Conservation (phyloP, 2,329 filamentous ascomycete species). For the Uncinocarpus reesii region DNA sequence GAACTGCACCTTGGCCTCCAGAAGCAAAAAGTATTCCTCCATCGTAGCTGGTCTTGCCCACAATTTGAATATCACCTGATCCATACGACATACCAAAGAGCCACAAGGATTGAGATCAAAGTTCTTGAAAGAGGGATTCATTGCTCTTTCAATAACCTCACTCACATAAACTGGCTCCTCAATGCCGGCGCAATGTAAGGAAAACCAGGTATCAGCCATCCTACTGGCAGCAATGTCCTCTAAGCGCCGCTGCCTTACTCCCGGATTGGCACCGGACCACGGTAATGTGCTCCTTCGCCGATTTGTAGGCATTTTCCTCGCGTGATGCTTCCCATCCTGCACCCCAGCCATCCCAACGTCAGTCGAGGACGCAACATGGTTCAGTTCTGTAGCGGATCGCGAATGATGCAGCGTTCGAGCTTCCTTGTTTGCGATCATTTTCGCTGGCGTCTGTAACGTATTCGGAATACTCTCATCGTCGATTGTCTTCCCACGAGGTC, state of each 20-base stretch:
- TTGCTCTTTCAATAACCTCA: constrained; percentile 66
- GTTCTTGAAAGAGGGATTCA: constrained; percentile 81
- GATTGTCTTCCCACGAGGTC: constrained; percentile 50
- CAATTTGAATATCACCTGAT: constrained; percentile 57
- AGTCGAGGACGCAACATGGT: constrained; percentile 20
- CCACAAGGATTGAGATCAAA: constrained; percentile 63
- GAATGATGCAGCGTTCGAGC: constrained; percentile 45
- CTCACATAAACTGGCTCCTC: constrained; percentile 79
- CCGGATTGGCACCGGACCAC: constrained; percentile 51
- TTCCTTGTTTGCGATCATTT: constrained; percentile 48
- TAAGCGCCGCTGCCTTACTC: constrained; percentile 60
- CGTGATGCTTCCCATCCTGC: constrained; percentile 12
- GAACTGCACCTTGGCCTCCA: constrained; percentile 64
- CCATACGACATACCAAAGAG: constrained; percentile 54
- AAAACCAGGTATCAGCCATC: constrained; percentile 83
- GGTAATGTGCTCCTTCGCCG: constrained; percentile 50
- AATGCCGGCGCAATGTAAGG: constrained; percentile 58
- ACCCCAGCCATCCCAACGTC: background rate
- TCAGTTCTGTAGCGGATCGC: constrained; percentile 48
- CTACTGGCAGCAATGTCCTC: constrained; percentile 60
- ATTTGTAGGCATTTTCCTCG: constrained; percentile 12
- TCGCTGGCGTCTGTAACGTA: constrained; percentile 55
- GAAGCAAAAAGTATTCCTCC: constrained; percentile 50
- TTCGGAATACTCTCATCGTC: constrained; percentile 67
- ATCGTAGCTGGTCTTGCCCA: constrained; percentile 56